Conservation (phyloP, 1,284 basidiomycete genomes). For the Farysia itapuensis region DNA sequence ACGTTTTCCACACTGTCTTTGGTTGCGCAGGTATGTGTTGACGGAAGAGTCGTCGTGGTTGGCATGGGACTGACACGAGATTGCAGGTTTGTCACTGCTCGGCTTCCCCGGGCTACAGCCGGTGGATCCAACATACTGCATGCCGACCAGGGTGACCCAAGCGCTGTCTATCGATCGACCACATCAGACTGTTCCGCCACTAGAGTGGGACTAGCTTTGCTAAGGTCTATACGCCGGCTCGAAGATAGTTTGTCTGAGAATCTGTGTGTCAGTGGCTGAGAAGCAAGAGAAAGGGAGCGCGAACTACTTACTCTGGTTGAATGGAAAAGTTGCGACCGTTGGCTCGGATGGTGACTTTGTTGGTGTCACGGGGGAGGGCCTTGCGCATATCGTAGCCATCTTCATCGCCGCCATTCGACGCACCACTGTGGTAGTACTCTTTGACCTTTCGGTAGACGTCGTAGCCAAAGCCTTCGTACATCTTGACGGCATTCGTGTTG, state of each 20-base stretch:
- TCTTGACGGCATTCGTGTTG: constrained; percentile 65
- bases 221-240: constrained; percentile 24
- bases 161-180: constrained; percentile 40
- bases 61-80: background rate
- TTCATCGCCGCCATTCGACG: constrained; percentile 69
- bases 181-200: constrained; percentile 20
- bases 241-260: constrained; percentile 21
- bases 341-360: constrained; percentile 34
- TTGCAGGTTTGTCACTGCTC: constrained; percentile 77
- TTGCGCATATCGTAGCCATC: constrained; percentile 88
- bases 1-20: constrained; percentile 94
- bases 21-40: constrained; percentile 78
- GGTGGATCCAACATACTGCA: constrained; percentile 92
- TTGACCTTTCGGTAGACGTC: constrained; percentile 79
- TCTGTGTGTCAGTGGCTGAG: background rate
- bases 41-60: background rate
- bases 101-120: constrained; percentile 81
- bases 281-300: background rate
- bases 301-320: constrained; percentile 43
- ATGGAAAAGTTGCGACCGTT: constrained; percentile 44
- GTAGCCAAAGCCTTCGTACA: constrained; percentile 86
- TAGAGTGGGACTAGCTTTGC: background rate
- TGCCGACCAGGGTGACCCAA: constrained; percentile 76
- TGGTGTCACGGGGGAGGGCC: constrained; percentile 42
- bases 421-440: constrained; percentile 80